Conservation (phyloP, 1,284 basidiomycete species). For the Lentinus polychrous region DNA sequence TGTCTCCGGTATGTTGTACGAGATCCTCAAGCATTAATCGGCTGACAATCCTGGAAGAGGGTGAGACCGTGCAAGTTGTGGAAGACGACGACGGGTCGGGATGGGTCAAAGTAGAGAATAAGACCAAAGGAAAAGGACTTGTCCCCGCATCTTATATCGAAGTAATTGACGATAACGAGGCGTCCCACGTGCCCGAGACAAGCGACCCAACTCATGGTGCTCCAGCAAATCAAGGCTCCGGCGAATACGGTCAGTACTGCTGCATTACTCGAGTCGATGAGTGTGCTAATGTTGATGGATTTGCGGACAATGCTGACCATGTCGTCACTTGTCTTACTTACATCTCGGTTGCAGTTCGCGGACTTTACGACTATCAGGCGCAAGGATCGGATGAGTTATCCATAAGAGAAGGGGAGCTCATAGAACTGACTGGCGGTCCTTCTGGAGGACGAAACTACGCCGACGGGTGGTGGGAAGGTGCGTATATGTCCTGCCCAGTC, state of each 20-base stretch:
- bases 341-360: slow-evolving; percentile 44
- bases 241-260: slow-evolving; percentile 37
- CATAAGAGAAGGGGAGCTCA: slow-evolving; percentile 51
- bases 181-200: slow-evolving; percentile 7
- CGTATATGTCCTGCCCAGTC: slow-evolving; percentile 9
- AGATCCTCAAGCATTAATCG: slow-evolving; percentile 10
- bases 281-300: too few relatives aligned
- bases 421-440: slow-evolving; percentile 57
- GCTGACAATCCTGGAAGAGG: slow-evolving; percentile 37
- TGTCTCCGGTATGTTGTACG: slow-evolving; percentile 44
- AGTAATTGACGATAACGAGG: slow-evolving; percentile 22
- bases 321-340: too few relatives aligned
- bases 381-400: slow-evolving; percentile 65
- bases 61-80: slow-evolving; percentile 48
- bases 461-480: slow-evolving; percentile 82
- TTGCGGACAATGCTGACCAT: too few relatives aligned
- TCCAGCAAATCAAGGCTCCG: slow-evolving; percentile 25
- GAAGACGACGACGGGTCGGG: slow-evolving; percentile 79
- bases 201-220: slow-evolving; percentile 5
- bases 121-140: slow-evolving; percentile 54
- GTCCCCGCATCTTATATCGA: slow-evolving; percentile 76
- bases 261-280: slow-evolving; percentile 7
- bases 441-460: slow-evolving; percentile 58
- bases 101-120: slow-evolving; percentile 73
- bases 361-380: slow-evolving; percentile 62